These are phyloP conservation scores for Chytriomyces hyalinus DNA, from an alignment of 192 early-diverging fungal genomes.

Conservation along the genomic window DNA sequence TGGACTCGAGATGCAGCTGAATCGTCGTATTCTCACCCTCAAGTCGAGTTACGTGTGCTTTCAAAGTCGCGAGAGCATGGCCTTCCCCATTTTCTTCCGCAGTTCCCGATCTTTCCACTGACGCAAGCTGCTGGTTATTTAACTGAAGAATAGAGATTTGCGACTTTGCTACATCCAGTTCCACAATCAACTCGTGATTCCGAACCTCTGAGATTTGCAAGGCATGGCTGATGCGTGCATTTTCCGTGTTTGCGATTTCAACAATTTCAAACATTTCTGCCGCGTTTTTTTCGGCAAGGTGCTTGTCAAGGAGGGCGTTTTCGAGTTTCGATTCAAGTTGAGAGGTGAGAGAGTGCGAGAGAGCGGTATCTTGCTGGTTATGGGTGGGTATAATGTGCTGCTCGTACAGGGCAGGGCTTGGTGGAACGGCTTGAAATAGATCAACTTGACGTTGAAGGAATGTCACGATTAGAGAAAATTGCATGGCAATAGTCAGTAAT, in stretches of 20 bases:
- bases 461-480: no score
- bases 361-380: neutral
- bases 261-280: constrained; percentile 17
- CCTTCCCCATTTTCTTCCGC: no score
- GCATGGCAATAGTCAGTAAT: no score
- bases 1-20: no score
- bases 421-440: neutral
- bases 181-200: neutral
- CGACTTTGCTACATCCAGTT: no score
- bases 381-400: neutral
- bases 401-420: neutral
- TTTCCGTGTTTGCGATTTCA: constrained; percentile 10
- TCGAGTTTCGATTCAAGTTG: constrained; percentile 13
- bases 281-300: neutral
- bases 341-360: neutral
- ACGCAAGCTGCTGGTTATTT: no score
- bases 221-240: neutral
- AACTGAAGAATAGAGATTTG: no score
- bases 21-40: no score
- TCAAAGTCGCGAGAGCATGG: no score
- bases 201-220: neutral
- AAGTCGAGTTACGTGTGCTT: no score
- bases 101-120: no score
- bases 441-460: neutral
- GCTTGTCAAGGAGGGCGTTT: neutral